These are phyloP conservation scores for Thielaviopsis euricoi DNA, from an alignment of 2,329 filamentous ascomycete species.

Conservation along the genomic window DNA sequence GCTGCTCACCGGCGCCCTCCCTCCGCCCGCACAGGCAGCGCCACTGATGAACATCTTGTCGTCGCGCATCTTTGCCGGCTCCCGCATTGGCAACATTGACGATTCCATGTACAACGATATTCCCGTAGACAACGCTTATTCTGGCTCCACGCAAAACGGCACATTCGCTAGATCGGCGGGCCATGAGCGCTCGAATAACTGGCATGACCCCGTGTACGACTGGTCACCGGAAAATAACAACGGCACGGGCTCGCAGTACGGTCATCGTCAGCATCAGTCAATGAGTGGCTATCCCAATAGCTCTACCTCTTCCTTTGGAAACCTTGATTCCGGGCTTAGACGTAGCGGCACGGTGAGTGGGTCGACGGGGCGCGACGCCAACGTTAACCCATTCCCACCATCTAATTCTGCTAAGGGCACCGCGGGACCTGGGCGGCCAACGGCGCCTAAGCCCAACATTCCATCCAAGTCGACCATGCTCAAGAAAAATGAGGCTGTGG, in stretches of 20 bases:
- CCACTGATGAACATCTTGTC: constrained; percentile 75
- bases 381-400: constrained; percentile 7
- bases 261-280: neutral
- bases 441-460: constrained; percentile 82
- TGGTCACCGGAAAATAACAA: neutral
- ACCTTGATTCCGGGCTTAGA: constrained; percentile 18
- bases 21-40: constrained; percentile 64
- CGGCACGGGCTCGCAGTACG: neutral
- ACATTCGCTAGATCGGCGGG: constrained; percentile 31
- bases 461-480: constrained; percentile 37
- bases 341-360: constrained; percentile 36
- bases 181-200: constrained; percentile 49
- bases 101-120: constrained; percentile 84
- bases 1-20: constrained; percentile 62
- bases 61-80: constrained; percentile 66
- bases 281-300: neutral
- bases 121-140: constrained; percentile 79
- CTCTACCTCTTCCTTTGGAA: neutral
- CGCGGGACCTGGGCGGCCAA: constrained; percentile 55
- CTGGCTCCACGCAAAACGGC: no score
- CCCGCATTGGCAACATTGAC: constrained; percentile 27
- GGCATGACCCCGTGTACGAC: constrained; percentile 58
- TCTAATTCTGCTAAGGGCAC: constrained; percentile 8
- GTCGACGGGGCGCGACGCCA: neutral
- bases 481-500: constrained; percentile 68